phyloP scores from a whole-genome alignment of 2,329 filamentous ascomycete genomes.

The Elsinoe ampelina region DNA sequence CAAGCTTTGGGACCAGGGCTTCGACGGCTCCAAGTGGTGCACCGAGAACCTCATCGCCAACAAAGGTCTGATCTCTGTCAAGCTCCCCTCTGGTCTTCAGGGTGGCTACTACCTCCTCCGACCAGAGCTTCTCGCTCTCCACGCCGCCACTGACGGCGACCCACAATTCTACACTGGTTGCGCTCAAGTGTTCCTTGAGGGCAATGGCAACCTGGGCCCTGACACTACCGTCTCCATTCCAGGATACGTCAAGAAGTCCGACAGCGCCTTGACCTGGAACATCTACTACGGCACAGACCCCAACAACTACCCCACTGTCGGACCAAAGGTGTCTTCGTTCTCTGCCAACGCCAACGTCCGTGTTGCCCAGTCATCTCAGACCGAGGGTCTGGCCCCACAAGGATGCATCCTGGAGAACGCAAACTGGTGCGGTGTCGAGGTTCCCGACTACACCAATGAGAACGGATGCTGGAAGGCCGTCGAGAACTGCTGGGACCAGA shows the following conservation, averaged over 20 bases:
- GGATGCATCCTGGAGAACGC: constrained; percentile 56
- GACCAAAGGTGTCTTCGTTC: constrained; percentile 47
- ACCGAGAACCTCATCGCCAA: constrained; percentile 58
- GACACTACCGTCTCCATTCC: constrained; percentile 53
- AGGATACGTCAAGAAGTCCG: constrained; percentile 49
- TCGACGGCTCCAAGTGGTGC: constrained; percentile 57
- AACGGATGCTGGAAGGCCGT: constrained; percentile 19
- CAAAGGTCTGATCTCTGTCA: constrained; percentile 54
- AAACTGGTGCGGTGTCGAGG: constrained; percentile 62
- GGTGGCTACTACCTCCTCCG: constrained; percentile 63
- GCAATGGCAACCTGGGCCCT: constrained; percentile 36
- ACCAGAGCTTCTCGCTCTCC: constrained; percentile 60
- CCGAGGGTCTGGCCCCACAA: constrained; percentile 44
- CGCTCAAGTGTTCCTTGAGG: constrained; percentile 58
- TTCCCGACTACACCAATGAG: constrained; percentile 47
- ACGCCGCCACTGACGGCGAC: constrained; percentile 48
- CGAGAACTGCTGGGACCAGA: constrained; percentile 45
- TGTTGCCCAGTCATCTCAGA: constrained; percentile 23
- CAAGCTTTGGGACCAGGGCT: constrained; percentile 65
- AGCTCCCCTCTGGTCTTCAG: constrained; percentile 52
- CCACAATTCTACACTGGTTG: constrained; percentile 69
- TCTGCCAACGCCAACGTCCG: constrained; percentile 20
- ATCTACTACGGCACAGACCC: constrained; percentile 47
- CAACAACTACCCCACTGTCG: constrained; percentile 48
- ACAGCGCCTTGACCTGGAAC: constrained; percentile 53